Percentiles rank a stretch among this genome's conserved stretches.
Conservation (phyloP, 1,284 basidiomycete species). For the Rhodotorula sp. region DNA sequence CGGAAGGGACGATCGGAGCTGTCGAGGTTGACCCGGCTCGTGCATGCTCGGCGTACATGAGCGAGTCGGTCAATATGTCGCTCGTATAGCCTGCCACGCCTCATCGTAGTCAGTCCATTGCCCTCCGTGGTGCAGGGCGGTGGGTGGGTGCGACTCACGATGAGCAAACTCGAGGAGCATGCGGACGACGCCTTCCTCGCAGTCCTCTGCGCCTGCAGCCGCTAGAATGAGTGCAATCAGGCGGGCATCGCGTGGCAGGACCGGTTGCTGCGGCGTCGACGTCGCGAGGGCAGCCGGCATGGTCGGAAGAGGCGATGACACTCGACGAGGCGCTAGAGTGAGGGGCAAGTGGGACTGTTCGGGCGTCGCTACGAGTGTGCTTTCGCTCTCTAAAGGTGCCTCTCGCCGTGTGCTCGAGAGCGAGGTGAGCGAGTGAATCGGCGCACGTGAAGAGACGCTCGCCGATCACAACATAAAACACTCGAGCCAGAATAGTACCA, state of each 20-base stretch:
- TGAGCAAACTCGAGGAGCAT: constrained; percentile 95
- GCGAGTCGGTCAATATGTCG: constrained; percentile 84
- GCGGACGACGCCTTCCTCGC: constrained; percentile 88
- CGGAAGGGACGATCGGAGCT: constrained; percentile 42
- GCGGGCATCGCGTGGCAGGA: constrained; percentile 75
- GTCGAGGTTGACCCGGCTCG: constrained; percentile 13
- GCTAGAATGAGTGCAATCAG: constrained; percentile 89
- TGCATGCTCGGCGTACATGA: constrained; percentile 91
- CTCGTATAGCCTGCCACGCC: constrained; percentile 66
- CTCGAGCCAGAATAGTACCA: too few species aligned
- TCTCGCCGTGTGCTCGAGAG: neutral
- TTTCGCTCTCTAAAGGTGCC: too few species aligned
- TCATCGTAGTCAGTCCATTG: neutral
- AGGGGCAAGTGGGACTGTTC: neutral
- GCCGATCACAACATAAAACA: too few species aligned
- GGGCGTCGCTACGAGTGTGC: too few species aligned
- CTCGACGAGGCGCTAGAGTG: neutral
- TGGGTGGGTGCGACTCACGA: constrained; percentile 52
- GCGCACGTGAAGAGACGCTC: neutral
- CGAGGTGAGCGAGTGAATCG: neutral
- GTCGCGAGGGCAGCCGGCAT: neutral
- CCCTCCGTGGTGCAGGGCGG: too few species aligned
- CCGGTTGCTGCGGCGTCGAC: constrained; percentile 9
- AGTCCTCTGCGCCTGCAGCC: constrained; percentile 89
- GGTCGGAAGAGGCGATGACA: neutral